Conservation (phyloP, 768 basidiomycete genomes). For the Podaxis pistillaris region DNA sequence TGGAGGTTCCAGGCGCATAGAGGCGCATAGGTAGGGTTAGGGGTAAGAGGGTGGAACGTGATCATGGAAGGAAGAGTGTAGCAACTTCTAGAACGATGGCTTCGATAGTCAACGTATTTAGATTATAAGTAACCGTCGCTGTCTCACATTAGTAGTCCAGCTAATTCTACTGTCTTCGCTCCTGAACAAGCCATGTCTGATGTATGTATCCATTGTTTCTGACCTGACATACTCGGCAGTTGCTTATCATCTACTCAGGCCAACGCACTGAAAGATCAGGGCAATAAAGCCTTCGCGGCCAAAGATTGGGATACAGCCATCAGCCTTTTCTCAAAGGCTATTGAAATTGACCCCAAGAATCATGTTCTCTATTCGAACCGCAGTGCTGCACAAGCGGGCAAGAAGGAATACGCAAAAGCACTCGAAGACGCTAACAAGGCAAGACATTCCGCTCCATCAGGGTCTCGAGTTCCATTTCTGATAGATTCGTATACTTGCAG, state of each 20-base stretch:
- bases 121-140: slow-evolving; percentile 18
- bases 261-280: slow-evolving; percentile 80
- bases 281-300: slow-evolving; percentile 94
- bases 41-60: slow-evolving; percentile 20
- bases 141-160: slow-evolving; percentile 8
- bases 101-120: slow-evolving; percentile 9
- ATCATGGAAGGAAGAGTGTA: slow-evolving; percentile 23
- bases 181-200: slow-evolving; percentile 34
- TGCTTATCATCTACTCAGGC: slow-evolving; percentile 26
- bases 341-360: slow-evolving; percentile 78
- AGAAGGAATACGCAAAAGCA: slow-evolving; percentile 73
- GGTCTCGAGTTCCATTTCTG: slow-evolving; percentile 4
- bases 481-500: slow-evolving; percentile 36
- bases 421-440: slow-evolving; percentile 91
- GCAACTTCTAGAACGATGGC: slow-evolving; percentile 33
- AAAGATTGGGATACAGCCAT: slow-evolving; percentile 91
- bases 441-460: slow-evolving; percentile 17
- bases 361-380: slow-evolving; percentile 92
- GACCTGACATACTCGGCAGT: neutral
- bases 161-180: slow-evolving; percentile 9
- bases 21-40: slow-evolving; percentile 12
- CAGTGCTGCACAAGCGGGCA: slow-evolving; percentile 87
- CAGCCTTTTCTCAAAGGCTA: slow-evolving; percentile 78
- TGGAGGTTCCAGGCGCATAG: neutral
- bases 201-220: slow-evolving; percentile 26